Evolutionary conservation across 2,329 filamentous ascomycete genomes (phyloP), one percentile per base, ranked within the genome.

Genomic region (Colletotrichum graminicola): DNA sequence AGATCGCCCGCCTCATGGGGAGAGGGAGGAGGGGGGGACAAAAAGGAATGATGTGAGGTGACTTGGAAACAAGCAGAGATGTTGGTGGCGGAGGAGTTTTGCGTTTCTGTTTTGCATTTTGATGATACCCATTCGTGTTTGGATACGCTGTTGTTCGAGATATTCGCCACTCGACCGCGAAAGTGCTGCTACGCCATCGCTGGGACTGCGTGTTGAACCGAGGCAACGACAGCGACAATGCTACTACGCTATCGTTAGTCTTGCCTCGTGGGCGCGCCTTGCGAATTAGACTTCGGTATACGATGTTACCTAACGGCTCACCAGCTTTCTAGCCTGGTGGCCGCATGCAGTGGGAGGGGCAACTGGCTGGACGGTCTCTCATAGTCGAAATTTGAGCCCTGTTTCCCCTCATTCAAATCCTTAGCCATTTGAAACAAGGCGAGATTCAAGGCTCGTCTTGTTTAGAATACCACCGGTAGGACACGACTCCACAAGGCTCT

Each of bases 171-270:
- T 87, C 84, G 85, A 84, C 84, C 82, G 84, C 83, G 84, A 87
- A 78, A 87, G 85, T 86, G 85, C 85, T 85, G 73, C 79, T 86
- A 86, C 85, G 85, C 85, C 85, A 87, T 87, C 81, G 84, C 84
- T 84, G 84, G 83, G 85, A 86, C 84, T 84, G 84, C 80, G 84
- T 83, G 81, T 85, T 82, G 79, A 80, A 85, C 84, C 82, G 84
- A 84, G 83, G 76, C 79, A 76, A 74, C 72, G 76, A 75, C 76
- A 79, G 80, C 84, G 85, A 88, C 80, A 87, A 87, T 87, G 86
- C 86, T 82, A 62, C 71, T 82, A 81, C 86, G 86, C 86, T 87
- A 87, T 87, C 84, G 85, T 79, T 74, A 12, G 76, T 80, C 77
- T 76, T 80, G 83, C 77, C 83, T 85, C 84, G 82, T 86, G 84